These are phyloP conservation scores for Rhizoclosmatium sp. DNA, from an alignment of 192 early-diverging fungal genomes.

Conservation along the genomic window DNA sequence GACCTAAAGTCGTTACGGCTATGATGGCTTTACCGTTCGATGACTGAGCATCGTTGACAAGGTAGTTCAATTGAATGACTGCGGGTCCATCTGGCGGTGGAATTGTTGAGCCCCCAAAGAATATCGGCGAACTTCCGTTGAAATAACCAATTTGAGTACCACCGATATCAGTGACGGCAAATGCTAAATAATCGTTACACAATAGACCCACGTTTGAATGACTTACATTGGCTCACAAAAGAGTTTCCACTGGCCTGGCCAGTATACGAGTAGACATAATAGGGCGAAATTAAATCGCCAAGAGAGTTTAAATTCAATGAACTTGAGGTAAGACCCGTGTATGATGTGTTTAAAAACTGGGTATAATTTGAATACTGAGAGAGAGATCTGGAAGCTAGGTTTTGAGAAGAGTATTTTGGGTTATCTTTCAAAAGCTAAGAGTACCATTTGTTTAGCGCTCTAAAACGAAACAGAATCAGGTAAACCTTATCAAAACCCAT, in stretches of 20 bases:
- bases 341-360: not conserved
- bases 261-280: not conserved
- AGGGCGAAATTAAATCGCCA: not conserved
- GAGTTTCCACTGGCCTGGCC: not conserved
- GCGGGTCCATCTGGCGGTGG: conserved; percentile 6
- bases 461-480: too few relatives aligned
- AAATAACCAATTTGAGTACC: not conserved
- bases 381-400: not conserved
- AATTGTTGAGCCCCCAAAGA: conserved; percentile 2
- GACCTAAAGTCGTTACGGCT: not conserved
- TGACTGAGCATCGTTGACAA: not conserved
- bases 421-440: not conserved
- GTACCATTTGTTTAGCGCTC: too few relatives aligned
- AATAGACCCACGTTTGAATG: not conserved
- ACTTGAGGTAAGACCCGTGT: not conserved
- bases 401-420: not conserved
- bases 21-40: not conserved
- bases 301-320: not conserved
- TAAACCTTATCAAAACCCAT: not conserved
- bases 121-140: not conserved
- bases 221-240: too few relatives aligned
- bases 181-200: not conserved
- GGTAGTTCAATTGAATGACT: not conserved
- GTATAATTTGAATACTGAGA: not conserved
- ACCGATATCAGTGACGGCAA: not conserved